Percentiles rank a stretch among this genome's conserved stretches.
Evolutionary conservation across 306 rosid genomes (phyloP).

Genomic region (Potentilla sterilis): DNA sequence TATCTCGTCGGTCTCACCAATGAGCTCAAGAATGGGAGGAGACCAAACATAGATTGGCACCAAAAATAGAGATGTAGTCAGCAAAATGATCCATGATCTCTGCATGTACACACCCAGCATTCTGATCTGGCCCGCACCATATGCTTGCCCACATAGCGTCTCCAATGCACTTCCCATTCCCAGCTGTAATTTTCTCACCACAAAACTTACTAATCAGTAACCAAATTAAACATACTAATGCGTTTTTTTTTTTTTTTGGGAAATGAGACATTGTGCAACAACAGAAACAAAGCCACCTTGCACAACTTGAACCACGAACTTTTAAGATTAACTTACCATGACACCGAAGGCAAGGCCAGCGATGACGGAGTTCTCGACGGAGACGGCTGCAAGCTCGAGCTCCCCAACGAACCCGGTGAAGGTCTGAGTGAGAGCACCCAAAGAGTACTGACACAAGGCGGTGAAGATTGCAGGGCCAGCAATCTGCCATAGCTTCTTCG

Average conservation of each 20-base stretch:
- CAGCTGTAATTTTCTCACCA: conserved; percentile 37
- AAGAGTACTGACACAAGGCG: conserved; percentile 47
- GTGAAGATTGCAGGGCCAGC: conserved; percentile 66
- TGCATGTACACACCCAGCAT: conserved; percentile 86
- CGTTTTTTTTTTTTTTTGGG: no score
- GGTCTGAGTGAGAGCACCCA: conserved; percentile 67
- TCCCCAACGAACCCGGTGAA: conserved; percentile 50
- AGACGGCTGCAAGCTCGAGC: conserved; percentile 65
- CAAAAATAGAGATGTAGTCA: conserved; percentile 40
- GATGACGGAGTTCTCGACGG: conserved; percentile 66
- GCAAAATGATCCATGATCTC: conserved; percentile 75
- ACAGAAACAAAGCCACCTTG: not conserved
- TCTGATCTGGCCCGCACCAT: conserved; percentile 59
- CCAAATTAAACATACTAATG: no score
- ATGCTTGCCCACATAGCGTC: conserved; percentile 82
- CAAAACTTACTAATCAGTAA: not conserved
- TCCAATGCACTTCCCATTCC: conserved; percentile 94
- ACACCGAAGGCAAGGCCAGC: conserved; percentile 68
- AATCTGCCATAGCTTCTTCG: conserved; percentile 46
- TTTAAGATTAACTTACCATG: conserved; percentile 38
- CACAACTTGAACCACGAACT: not conserved
- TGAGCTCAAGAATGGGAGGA: conserved; percentile 49
- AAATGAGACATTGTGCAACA: not conserved
- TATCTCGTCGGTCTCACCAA: conserved; percentile 52
- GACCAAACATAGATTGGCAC: conserved; percentile 71